Percentiles rank a stretch among this genome's conserved stretches.
Evolutionary conservation across 495 filamentous ascomycete genomes (phyloP).

Genomic region (Venustampulla echinocandica): DNA sequence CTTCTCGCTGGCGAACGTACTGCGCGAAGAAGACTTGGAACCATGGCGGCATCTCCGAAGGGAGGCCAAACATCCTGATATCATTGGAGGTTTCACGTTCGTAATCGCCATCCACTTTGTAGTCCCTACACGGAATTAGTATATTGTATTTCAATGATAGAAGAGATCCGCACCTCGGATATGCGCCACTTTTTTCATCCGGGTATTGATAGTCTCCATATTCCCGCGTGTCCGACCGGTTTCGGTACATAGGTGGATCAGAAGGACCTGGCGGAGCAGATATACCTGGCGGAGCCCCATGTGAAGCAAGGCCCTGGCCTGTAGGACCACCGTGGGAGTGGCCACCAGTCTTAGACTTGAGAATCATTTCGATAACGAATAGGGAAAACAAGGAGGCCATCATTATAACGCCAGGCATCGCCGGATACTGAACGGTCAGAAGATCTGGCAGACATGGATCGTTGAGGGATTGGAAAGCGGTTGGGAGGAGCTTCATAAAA

Average conservation of each 20-base stretch:
- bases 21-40: constrained; percentile 48
- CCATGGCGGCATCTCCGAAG: constrained; percentile 45
- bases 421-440: constrained; percentile 46
- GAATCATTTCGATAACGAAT: constrained; percentile 46
- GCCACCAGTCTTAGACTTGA: constrained; percentile 41
- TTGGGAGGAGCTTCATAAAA: constrained; percentile 39
- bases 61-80: constrained; percentile 22
- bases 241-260: not conserved
- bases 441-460: constrained; percentile 51
- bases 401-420: constrained; percentile 51
- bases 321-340: constrained; percentile 42
- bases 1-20: constrained; percentile 42
- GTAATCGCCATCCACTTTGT: not conserved
- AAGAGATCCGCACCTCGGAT: not conserved
- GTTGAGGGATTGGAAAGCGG: constrained; percentile 45
- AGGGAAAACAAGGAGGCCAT: constrained; percentile 48
- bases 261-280: not conserved
- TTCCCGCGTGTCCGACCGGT: not conserved
- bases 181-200: not conserved
- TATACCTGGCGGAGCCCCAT: constrained; percentile 3
- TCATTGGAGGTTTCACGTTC: constrained; percentile 6
- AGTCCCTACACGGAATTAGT: not conserved
- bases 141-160: no score
- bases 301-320: constrained; percentile 27
- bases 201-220: not conserved